These are phyloP conservation scores for Coniella vitis DNA, from an alignment of 2,329 filamentous ascomycete genomes.

Conservation along the genomic window DNA sequence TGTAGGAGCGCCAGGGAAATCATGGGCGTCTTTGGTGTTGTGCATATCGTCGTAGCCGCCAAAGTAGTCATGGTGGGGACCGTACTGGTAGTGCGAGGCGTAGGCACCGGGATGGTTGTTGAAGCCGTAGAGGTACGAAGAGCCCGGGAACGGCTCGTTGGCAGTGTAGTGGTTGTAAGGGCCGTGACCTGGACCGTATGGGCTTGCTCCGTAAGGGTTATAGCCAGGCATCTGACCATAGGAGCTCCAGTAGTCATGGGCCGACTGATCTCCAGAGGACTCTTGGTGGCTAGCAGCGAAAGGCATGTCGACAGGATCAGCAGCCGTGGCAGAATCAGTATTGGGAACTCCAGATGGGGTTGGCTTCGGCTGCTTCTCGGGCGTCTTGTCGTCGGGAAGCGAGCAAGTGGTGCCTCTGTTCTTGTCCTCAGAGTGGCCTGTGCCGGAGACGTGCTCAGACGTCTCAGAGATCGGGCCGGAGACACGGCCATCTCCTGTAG, in stretches of 20 bases:
- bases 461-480: neutral
- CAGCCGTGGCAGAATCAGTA: constrained; percentile 1
- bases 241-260: neutral
- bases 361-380: neutral
- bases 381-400: neutral
- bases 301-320: neutral
- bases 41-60: too few relatives aligned
- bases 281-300: neutral
- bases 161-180: too few relatives aligned
- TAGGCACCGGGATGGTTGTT: too few relatives aligned
- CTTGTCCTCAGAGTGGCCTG: too few relatives aligned
- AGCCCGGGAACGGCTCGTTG: too few relatives aligned
- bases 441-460: neutral
- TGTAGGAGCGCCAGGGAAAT: too few relatives aligned
- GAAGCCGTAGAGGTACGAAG: too few relatives aligned
- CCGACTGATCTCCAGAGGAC: neutral
- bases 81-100: too few relatives aligned
- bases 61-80: too few relatives aligned
- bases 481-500: neutral
- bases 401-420: too few relatives aligned
- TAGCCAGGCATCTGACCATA: neutral
- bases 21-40: neutral
- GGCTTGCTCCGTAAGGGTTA: too few relatives aligned
- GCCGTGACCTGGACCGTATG: too few relatives aligned
- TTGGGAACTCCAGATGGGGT: neutral